Evolutionary conservation across 805 yeast genomes (phyloP).

Genomic region (Priceomyces melissophilus): DNA sequence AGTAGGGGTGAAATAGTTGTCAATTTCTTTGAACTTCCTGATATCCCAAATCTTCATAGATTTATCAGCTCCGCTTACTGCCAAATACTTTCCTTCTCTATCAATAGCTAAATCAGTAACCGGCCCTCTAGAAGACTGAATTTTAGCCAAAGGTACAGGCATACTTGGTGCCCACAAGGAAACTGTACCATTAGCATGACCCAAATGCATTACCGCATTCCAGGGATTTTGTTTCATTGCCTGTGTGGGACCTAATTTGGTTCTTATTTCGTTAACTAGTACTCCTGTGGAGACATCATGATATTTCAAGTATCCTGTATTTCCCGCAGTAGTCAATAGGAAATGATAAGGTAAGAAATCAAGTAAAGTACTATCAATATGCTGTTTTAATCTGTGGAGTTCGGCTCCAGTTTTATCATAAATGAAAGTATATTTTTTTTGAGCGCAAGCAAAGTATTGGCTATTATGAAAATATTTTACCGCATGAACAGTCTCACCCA

Average conservation of each 20-base stretch:
- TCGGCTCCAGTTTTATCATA: conserved; percentile 91
- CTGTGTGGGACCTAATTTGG: conserved; percentile 87
- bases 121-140: conserved; percentile 83
- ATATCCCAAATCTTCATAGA: conserved; percentile 90
- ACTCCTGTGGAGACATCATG: conserved; percentile 95
- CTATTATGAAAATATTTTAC: conserved; percentile 90
- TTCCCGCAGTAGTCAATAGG: conserved; percentile 81
- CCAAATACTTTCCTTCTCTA: conserved; percentile 93
- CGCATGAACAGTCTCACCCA: conserved; percentile 86
- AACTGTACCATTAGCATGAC: conserved; percentile 90
- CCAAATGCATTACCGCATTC: conserved; percentile 92
- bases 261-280: conserved; percentile 76
- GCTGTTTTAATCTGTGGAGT: conserved; percentile 86
- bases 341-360: conserved; percentile 94
- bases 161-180: conserved; percentile 91
- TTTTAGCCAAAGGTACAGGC: conserved; percentile 78
- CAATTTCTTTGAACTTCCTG: conserved; percentile 74
- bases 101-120: conserved; percentile 81
- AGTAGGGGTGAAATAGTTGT: conserved; percentile 70
- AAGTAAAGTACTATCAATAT: conserved; percentile 75
- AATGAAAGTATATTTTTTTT: conserved; percentile 87
- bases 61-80: conserved; percentile 83
- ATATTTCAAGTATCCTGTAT: conserved; percentile 82
- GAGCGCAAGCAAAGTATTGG: conserved; percentile 95
- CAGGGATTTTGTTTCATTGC: conserved; percentile 89